Evolutionary conservation across 176 grass and related monocot species (phyloP).

Genomic region (Themeda triandra): DNA sequence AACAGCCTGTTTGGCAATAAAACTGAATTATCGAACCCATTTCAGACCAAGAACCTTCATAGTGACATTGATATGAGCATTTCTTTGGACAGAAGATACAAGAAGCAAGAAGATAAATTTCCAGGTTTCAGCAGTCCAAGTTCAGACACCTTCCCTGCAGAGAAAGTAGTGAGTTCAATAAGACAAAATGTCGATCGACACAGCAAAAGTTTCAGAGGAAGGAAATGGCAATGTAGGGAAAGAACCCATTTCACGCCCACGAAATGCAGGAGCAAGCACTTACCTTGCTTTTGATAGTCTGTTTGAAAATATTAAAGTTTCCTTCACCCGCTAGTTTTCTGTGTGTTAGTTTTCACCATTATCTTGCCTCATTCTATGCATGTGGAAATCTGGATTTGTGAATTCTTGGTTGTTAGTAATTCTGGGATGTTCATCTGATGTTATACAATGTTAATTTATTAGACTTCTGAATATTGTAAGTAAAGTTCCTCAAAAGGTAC

Average conservation of each 20-base stretch:
- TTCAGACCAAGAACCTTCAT: not conserved
- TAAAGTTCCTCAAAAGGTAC: not conserved
- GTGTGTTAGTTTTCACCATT: not conserved
- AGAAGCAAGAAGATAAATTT: slow-evolving; percentile 32
- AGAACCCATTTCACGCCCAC: not conserved
- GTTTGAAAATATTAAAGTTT: not conserved
- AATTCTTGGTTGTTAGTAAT: not conserved
- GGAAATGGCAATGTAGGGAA: not conserved
- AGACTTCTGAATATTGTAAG: not conserved
- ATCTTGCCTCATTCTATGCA: not conserved
- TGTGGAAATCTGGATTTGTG: not conserved
- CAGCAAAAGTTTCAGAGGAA: not conserved
- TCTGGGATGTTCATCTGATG: not conserved
- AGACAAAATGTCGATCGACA: slow-evolving; percentile 24
- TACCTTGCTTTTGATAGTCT: not conserved
- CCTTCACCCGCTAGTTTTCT: not conserved
- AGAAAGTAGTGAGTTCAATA: slow-evolving; percentile 13
- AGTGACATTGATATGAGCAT: slow-evolving; percentile 25
- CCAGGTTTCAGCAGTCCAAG: slow-evolving; percentile 10
- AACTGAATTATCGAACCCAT: slow-evolving; percentile 25
- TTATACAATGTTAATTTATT: not conserved
- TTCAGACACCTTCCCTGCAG: slow-evolving; percentile 22
- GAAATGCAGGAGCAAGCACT: not conserved
- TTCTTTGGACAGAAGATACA: slow-evolving; percentile 32
- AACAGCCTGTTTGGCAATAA: slow-evolving; percentile 18